Base-by-base conservation (phyloP, 1,284 basidiomycete species). In the Sanguinoderma infundibulare region DNA sequence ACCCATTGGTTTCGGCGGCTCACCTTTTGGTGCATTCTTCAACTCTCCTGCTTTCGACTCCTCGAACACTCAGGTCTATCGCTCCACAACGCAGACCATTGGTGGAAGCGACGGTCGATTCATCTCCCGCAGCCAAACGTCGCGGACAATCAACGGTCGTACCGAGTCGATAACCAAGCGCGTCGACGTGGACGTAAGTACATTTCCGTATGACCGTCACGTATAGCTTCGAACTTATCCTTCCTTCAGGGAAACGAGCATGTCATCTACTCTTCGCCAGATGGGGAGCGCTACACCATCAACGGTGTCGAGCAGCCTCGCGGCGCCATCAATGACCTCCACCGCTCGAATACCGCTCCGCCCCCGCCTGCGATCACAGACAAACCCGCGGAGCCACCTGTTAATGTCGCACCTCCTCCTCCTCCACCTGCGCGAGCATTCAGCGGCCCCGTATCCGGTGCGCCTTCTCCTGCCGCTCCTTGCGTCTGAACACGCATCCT, bases 161-260 rank as follows among this genome's bases (percentile, higher is more conserved):
- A 89, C 87, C 0, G 81, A 87, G 63, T 84, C 81, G 30, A 78
- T 87, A 53, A 82, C 79, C 61, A 85, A 83, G 63, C 80, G 81
- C 47, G 75, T 77, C 53, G 89, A 92, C 68, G 79, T 77, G 50
- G 73, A 84, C 55, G 90, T 90, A 69, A 59, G 77, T 64, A 17
- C 17, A 17, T 71, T 15, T 8, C 2, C 32, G 28, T 39, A 51
- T 20, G 32, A n/a, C 22, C 38, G 55, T 42, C 7, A 9, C 42
- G 60, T 55, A 46, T 49, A 54, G 24, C 28, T 44, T 14, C 30
- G 15, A 30, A 61, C 51, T 15, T 12, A 44, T 26, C 10, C 20
- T 59, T 14, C 8, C 34, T 24, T 5, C 60, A 92, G 90, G 90
- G 91, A 3, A 91, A 90, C 64, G 87, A 90, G 67, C 87, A 91